phyloP scores from a whole-genome alignment of 805 yeast species.

The Saccharomycopsis capsularis region DNA sequence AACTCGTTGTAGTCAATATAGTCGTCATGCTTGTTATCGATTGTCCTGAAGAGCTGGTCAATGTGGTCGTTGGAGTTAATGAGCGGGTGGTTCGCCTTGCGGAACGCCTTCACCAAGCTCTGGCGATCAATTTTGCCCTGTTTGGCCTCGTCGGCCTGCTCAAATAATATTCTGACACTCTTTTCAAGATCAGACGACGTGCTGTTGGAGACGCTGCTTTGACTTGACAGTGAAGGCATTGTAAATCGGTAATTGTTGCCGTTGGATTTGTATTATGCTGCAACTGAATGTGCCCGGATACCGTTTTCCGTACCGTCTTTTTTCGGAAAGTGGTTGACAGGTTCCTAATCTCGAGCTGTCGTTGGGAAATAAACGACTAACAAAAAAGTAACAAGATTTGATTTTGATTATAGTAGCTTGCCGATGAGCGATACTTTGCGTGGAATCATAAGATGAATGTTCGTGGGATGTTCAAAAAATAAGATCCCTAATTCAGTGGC shows the following conservation, averaged over 20 bases:
- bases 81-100: conserved; percentile 53
- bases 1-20: conserved; percentile 60
- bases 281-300: not conserved
- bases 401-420: too few species aligned
- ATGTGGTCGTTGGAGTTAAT: conserved; percentile 55
- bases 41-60: conserved; percentile 46
- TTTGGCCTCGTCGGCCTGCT: conserved; percentile 4
- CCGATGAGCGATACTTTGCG: too few species aligned
- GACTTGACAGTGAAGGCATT: not conserved
- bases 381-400: too few species aligned
- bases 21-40: conserved; percentile 52
- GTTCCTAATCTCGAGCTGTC: too few species aligned
- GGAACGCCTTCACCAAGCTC: conserved; percentile 37
- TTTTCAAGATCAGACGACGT: not conserved
- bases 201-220: not conserved
- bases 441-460: too few species aligned
- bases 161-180: not conserved
- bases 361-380: too few species aligned
- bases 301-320: too few species aligned
- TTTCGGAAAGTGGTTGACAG: too few species aligned
- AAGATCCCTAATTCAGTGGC: too few species aligned
- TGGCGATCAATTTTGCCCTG: conserved; percentile 41
- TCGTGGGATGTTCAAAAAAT: too few species aligned
- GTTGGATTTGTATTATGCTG: not conserved
- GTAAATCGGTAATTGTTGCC: not conserved